Percentiles rank a stretch among this genome's conserved stretches.
phyloP scores from a whole-genome alignment of 306 rosid genomes.

The Trifolium pratense region DNA sequence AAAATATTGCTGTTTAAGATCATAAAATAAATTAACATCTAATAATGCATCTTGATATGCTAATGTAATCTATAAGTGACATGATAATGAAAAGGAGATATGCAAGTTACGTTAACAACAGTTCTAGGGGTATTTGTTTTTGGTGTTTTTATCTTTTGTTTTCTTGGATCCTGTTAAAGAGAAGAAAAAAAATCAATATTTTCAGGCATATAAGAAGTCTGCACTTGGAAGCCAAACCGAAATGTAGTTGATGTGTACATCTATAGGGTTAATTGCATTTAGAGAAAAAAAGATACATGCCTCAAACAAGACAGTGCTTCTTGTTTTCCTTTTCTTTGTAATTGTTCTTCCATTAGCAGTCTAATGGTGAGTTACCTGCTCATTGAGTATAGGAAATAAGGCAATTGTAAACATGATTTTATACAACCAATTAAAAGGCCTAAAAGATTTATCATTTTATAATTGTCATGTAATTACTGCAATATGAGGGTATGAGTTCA shows the following conservation, averaged over 20 bases:
- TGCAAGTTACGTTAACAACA: slow-evolving; percentile 67
- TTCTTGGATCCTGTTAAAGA: slow-evolving; percentile 73
- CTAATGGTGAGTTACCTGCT: slow-evolving; percentile 88
- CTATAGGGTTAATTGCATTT: slow-evolving; percentile 20
- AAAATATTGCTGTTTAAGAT: slow-evolving; percentile 32
- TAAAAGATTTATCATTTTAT: background rate
- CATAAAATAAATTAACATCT: slow-evolving; percentile 16
- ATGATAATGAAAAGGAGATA: slow-evolving; percentile 13
- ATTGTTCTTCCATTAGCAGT: slow-evolving; percentile 92
- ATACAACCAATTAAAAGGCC: slow-evolving; percentile 25
- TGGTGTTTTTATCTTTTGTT: slow-evolving; percentile 71
- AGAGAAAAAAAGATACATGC: slow-evolving; percentile 52
- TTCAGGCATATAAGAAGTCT: slow-evolving; percentile 31
- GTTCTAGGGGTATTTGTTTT: slow-evolving; percentile 68
- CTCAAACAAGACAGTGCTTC: slow-evolving; percentile 94
- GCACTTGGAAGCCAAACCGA: slow-evolving; percentile 31
- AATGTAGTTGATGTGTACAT: slow-evolving; percentile 11
- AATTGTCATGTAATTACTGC: slow-evolving; percentile 31
- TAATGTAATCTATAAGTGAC: slow-evolving; percentile 14
- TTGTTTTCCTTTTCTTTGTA: slow-evolving; percentile 87
- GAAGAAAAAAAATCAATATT: slow-evolving; percentile 42
- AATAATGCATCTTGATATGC: slow-evolving; percentile 30
- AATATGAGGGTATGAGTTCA: slow-evolving; percentile 29
- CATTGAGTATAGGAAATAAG: slow-evolving; percentile 40
- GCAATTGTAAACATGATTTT: slow-evolving; percentile 33